Base-by-base conservation (phyloP, 2,329 filamentous ascomycete genomes). In the Alternaria gansuensis region DNA sequence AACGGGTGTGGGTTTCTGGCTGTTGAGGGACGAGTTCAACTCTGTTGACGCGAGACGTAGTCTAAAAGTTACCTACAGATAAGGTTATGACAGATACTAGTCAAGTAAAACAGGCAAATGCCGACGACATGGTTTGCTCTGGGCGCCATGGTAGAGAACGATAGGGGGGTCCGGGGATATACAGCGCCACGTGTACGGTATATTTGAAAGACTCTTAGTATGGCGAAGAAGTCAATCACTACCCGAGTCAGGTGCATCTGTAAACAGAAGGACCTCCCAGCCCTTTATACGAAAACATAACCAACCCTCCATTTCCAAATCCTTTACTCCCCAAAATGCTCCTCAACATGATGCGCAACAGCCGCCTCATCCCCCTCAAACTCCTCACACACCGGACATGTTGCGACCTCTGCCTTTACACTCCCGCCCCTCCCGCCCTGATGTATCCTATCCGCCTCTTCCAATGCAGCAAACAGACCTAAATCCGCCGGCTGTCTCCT, bases 301-400 rank as follows among this genome's bases (percentile, higher is more conserved):
- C 17, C 10, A 13, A 7, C 10, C 23, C 7, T 29, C 36, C 10
- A 34, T 14, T 33, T 14, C 5, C 44, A 21, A 23, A 14, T 23
- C 5, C 11, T 9, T 50, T 40, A 60, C 39, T 59, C 62, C 23
- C 50, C 59, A 64, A 89, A 87, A 70, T 89, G 87, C 3, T 68
- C 73, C 26, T 85, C 84, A 58, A 91, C 87, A 68, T 92, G 89
- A 74, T 88, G 83, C 9, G 85, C 85, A 9, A 92, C 87, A 8
- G 89, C 89, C 0, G 80, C 78, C 67, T 89, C 88, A 64, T 92
- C 89, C 1, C 89, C 89, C 64, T 88, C 83, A 72, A 91, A 92
- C 0, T 70, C 76, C 3, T 82, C 82, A 70, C 89, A 92, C 1
- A 92, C 85, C 0, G 89, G 89, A 71, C 89, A 92, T 5, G 54